Percentiles rank a stretch among this genome's conserved stretches.
phyloP scores from a whole-genome alignment of 1,284 basidiomycete genomes.

The Mycosarcoma mackinlayi region DNA sequence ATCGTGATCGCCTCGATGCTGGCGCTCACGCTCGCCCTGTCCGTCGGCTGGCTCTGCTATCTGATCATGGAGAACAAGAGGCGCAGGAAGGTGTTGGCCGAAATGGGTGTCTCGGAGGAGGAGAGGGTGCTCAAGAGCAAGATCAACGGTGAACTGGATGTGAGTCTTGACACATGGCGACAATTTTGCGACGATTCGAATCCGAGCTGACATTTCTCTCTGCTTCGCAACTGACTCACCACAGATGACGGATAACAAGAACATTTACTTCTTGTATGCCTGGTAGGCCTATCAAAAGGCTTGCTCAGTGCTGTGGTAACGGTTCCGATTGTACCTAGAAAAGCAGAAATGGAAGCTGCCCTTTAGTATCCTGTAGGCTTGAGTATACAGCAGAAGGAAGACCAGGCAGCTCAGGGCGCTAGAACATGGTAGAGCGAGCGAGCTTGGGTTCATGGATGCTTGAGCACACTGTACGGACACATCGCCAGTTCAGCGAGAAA shows the following conservation, averaged over 20 bases:
- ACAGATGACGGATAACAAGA: conserved; percentile 43
- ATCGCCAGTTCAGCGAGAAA: too few species aligned
- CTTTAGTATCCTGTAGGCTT: too few species aligned
- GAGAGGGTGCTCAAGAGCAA: conserved; percentile 35
- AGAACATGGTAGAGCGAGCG: too few species aligned
- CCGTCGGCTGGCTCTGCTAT: conserved; percentile 20
- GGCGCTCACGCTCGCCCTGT: conserved; percentile 22
- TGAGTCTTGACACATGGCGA: conserved; percentile 9
- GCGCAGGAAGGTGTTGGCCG: conserved; percentile 20
- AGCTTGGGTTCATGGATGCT: too few species aligned
- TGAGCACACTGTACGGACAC: too few species aligned
- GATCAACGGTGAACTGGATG: conserved; percentile 39
- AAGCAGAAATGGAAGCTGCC: too few species aligned
- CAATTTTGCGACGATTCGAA: too few species aligned
- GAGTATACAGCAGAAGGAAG: too few species aligned
- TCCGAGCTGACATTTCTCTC: not conserved
- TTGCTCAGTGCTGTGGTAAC: too few species aligned
- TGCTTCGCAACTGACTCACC: not conserved
- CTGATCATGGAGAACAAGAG: conserved; percentile 23
- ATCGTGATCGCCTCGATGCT: conserved; percentile 52
- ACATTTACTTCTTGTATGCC: conserved; percentile 34
- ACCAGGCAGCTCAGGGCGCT: too few species aligned
- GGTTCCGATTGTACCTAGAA: too few species aligned
- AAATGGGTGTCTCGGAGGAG: conserved; percentile 30
- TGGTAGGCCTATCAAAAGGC: conserved; percentile 12